Percentiles rank a stretch among this genome's conserved stretches.
These are phyloP conservation scores for Brettanomyces naardenensis DNA, from an alignment of 805 yeast species.

Conservation along the genomic window DNA sequence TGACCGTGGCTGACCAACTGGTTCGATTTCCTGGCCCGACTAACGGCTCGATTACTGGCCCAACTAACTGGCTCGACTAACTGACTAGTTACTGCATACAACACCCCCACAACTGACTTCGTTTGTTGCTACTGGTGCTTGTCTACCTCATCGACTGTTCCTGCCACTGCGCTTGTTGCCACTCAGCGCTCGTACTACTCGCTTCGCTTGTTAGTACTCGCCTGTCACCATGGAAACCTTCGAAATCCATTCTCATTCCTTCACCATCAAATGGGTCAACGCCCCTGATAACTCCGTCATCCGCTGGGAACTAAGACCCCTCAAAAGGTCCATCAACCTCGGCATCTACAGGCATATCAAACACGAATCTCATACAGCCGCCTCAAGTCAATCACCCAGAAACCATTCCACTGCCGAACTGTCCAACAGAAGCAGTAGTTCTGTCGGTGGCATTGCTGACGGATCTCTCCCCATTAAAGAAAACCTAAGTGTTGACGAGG, in stretches of 20 bases:
- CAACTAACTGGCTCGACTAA: too few species aligned
- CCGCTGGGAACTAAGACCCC: conserved; percentile 77
- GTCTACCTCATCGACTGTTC: too few species aligned
- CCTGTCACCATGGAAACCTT: conserved; percentile 87
- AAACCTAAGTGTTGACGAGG: conserved; percentile 20
- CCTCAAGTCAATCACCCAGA: conserved; percentile 4
- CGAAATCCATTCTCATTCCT: conserved; percentile 84
- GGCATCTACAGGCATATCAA: conserved; percentile 25
- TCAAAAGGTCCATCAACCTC: conserved; percentile 48
- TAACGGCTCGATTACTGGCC: too few species aligned
- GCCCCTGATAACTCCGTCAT: conserved; percentile 61
- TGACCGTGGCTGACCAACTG: too few species aligned
- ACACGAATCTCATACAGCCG: conserved; percentile 5
- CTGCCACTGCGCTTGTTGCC: too few species aligned
- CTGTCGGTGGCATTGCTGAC: not conserved
- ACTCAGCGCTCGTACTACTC: too few species aligned
- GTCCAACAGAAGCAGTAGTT: conserved; percentile 4
- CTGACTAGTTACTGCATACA: too few species aligned
- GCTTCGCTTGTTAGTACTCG: too few species aligned
- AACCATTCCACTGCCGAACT: conserved; percentile 6
- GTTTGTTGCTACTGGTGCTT: too few species aligned
- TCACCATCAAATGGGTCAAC: conserved; percentile 84
- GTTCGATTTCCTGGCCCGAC: too few species aligned
- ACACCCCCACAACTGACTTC: too few species aligned
- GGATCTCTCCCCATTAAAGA: conserved; percentile 6